A percentile compares a stretch with the other conserved stretches of the same genome.
Conservation (phyloP, 345 rosid genomes). For the Draba incana region DNA sequence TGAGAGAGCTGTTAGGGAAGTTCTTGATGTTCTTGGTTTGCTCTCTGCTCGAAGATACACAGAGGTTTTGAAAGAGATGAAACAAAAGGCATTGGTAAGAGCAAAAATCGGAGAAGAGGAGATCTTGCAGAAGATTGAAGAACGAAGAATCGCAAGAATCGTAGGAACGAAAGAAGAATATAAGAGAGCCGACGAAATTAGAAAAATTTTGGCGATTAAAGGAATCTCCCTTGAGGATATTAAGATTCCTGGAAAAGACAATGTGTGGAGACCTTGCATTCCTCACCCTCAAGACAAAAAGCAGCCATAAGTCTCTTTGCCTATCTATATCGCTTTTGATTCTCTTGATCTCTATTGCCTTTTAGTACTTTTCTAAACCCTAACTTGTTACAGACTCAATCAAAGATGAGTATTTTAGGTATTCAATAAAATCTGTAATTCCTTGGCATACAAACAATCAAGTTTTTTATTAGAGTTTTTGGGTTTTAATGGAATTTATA, state of each 20-base stretch:
- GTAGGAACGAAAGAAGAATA: conserved; percentile 66
- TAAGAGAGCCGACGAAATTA: conserved; percentile 55
- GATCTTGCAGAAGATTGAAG: conserved; percentile 48
- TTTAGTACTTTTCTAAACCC: too few species aligned
- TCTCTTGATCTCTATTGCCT: too few species aligned
- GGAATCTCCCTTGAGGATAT: conserved; percentile 78
- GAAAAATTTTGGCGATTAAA: conserved; percentile 51
- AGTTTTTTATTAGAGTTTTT: too few species aligned
- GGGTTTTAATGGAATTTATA: too few species aligned
- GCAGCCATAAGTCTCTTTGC: too few species aligned
- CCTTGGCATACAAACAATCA: too few species aligned
- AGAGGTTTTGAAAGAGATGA: conserved; percentile 63
- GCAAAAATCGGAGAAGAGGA: conserved; percentile 57
- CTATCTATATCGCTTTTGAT: too few species aligned
- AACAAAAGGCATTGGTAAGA: conserved; percentile 59
- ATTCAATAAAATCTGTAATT: too few species aligned
- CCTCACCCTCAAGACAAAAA: neutral
- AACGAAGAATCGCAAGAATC: conserved; percentile 50
- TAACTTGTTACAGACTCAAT: too few species aligned
- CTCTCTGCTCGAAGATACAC: conserved; percentile 47
- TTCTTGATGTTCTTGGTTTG: conserved; percentile 62
- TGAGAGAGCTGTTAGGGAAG: conserved; percentile 52
- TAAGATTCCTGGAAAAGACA: conserved; percentile 53
- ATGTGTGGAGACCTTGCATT: conserved; percentile 70
- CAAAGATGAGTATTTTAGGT: too few species aligned